Evolutionary conservation across 1,139 yeast species (phyloP), one percentile per base, ranked within the genome.

Genomic region (Saccharomyces hybrid): DNA sequence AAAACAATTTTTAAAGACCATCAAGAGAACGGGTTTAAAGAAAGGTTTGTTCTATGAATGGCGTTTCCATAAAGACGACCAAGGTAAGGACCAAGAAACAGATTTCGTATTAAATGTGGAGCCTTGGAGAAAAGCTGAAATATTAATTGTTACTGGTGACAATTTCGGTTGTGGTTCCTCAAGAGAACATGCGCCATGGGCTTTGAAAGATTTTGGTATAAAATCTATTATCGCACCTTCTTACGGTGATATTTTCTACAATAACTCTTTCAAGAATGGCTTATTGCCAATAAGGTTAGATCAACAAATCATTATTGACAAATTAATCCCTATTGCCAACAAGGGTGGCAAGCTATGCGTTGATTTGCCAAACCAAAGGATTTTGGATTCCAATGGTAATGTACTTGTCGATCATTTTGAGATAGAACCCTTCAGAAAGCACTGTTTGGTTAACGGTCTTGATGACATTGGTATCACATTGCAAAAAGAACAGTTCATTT

Each of bases 181-280:
- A 5, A 88, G 99, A 79, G 99, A 93, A 73, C 99, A 93, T 67
- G 99, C 99, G 26, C 98, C 99, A 56, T 93, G 99, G 99, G 99
- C 99, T 3, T 80, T 93, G 62, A 91, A 89, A 67, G 99, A 93
- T 74, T 93, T 93, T 67, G 99, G 99, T 71, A 90, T 93, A 72
- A 85, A 88, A 72, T 86, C 93, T 60, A 87, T 93, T 70, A 90
- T 93, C 73, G 98, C 99, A 3, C 98, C 98, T 57, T 89, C 97
- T 1, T 93, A 91, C 66, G 99, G 99, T 70, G 99, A 93, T 73
- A 93, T 93, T 66, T 93, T 93, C 79, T 91, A 88, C 82, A 93
- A 88, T 77, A 93, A 93, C 77, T 90, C 97, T 52, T 88, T 87
- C 78, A 93, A 93, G 77, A 93, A 93, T 73, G 97, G 97, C 51